These are phyloP conservation scores for Turritis glabra DNA, from an alignment of 345 rosid genomes.

Conservation along the genomic window DNA sequence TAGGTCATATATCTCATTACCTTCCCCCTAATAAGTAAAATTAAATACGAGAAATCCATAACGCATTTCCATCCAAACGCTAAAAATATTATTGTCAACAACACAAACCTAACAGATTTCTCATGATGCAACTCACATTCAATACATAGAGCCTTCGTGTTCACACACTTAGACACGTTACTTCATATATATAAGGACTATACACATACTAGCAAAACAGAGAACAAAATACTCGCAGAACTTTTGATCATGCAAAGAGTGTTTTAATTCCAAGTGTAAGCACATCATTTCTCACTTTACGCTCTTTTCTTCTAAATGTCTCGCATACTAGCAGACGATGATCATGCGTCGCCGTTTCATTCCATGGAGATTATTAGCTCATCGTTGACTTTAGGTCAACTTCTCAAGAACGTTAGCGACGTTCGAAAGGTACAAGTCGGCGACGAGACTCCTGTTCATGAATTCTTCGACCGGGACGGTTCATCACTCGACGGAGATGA, in stretches of 20 bases:
- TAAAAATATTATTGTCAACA: slow-evolving; percentile 23
- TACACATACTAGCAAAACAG: not conserved
- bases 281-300: not conserved
- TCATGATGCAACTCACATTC: slow-evolving; percentile 12
- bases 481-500: slow-evolving; percentile 23
- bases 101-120: slow-evolving; percentile 31
- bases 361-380: slow-evolving; percentile 45
- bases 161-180: slow-evolving; percentile 10
- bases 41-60: slow-evolving; percentile 7
- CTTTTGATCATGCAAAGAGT: slow-evolving; percentile 21
- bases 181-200: slow-evolving; percentile 3
- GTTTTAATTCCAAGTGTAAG: not conserved
- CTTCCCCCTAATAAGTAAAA: not conserved
- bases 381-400: slow-evolving; percentile 65
- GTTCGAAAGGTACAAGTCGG: slow-evolving; percentile 55
- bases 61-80: slow-evolving; percentile 34
- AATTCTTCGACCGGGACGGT: slow-evolving; percentile 40
- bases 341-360: slow-evolving; percentile 35
- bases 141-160: slow-evolving; percentile 11
- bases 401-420: slow-evolving; percentile 72
- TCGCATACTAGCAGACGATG: slow-evolving; percentile 45
- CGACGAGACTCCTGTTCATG: slow-evolving; percentile 67
- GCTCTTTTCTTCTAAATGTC: slow-evolving; percentile 39
- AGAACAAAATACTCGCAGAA: not conserved
- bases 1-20: not conserved